A percentile compares a stretch with the other conserved stretches of the same genome.
Evolutionary conservation across 495 filamentous ascomycete species (phyloP).

Genomic region (Aspergillus carlsbadensis): DNA sequence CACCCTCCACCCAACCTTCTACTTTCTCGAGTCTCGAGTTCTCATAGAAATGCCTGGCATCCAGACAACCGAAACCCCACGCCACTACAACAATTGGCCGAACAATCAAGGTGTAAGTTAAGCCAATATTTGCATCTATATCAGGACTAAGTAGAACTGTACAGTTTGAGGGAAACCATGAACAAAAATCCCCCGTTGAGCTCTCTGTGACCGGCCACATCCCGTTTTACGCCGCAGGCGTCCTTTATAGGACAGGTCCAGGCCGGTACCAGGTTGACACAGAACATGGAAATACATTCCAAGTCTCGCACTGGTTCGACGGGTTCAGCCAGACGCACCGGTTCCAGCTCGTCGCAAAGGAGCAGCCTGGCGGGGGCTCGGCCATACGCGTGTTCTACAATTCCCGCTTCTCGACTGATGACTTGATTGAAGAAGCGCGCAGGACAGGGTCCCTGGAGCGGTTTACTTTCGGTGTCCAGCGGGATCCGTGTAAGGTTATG

Average conservation of each 20-base stretch:
- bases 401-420: conserved; percentile 63
- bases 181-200: conserved; percentile 48
- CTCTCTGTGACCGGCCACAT: conserved; percentile 48
- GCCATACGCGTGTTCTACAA: conserved; percentile 64
- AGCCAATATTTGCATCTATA: background rate
- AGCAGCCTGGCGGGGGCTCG: conserved; percentile 21
- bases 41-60: conserved; percentile 2
- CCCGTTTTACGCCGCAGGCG: conserved; percentile 56
- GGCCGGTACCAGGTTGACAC: conserved; percentile 57
- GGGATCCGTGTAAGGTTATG: conserved; percentile 67
- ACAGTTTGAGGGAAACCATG: conserved; percentile 53
- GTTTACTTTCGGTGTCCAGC: conserved; percentile 60
- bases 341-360: conserved; percentile 58
- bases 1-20: background rate
- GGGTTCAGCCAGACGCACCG: conserved; percentile 73
- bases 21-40: background rate
- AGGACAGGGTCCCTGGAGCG: conserved; percentile 44
- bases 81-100: conserved; percentile 34
- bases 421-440: conserved; percentile 52
- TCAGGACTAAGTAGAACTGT: background rate
- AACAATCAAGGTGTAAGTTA: conserved; percentile 32
- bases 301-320: conserved; percentile 74
- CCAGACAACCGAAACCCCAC: background rate
- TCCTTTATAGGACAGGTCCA: conserved; percentile 72
- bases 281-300: conserved; percentile 53